Base-by-base conservation (phyloP, 108 stramenopile genomes). In the Bacterosira constricta region DNA sequence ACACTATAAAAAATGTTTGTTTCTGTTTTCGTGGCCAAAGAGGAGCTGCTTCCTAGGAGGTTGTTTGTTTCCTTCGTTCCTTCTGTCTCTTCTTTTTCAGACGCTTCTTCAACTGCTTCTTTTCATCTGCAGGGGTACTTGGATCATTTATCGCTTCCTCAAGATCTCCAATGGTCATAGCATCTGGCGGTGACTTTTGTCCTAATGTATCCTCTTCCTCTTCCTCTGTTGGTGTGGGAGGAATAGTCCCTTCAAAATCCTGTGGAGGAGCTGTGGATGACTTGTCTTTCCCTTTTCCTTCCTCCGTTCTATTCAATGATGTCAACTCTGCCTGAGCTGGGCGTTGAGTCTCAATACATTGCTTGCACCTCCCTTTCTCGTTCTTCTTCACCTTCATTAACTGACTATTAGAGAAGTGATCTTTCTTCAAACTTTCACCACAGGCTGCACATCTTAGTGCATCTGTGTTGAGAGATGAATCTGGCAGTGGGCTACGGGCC, bases 61-160 rank as follows among this genome's bases (percentile, higher is more conserved):
- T n/a, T n/a, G n/a, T n/a, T n/a, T n/a, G n/a, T n/a, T n/a, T n/a
- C n/a, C n/a, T n/a, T n/a, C n/a, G n/a, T 29, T 86, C 88, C 77
- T 90, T 89, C 69, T 90, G 85, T 29, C 83, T 62, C 69, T 86
- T 88, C 68, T 89, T 87, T 76, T 94, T 94, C 12, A 94, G 73
- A 61, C 79, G 79, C 47, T 85, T 83, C 72, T 80, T 88, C 47
- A 90, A 46, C 36, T 67, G 71, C 62, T 90, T 91, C 47, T 84
- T 45, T 55, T 90, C 90, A 18, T 85, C 88, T 9, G 66, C 79
- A 21, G 81, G 58, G 20, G 80, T 76, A 23, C 75, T 82, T 23
- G 82, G 71, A 50, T 89, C 79, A 18, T 87, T 65, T 12, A 89
- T 73, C 9, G 54, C 55, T 13, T 50, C 64, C 49, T 90, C 89